A percentile compares a stretch with the other conserved stretches of the same genome.
These are phyloP conservation scores for Aspergillus tamarii DNA, from an alignment of 2,329 filamentous ascomycete genomes.

Conservation along the genomic window DNA sequence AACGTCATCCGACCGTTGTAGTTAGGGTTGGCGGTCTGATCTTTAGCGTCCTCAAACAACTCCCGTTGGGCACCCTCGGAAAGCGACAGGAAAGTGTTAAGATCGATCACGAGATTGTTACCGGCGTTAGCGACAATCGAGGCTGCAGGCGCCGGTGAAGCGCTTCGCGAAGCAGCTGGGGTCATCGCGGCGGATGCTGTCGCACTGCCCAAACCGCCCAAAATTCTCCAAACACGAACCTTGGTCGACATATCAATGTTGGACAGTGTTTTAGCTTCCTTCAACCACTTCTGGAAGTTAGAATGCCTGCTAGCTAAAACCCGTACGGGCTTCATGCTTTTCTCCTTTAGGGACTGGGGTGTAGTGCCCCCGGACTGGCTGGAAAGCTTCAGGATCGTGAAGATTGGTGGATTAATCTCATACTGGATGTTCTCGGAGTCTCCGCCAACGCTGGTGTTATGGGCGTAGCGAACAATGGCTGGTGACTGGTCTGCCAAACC, in stretches of 20 bases:
- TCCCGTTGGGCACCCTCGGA: constrained; percentile 67
- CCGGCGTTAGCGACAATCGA: constrained; percentile 46
- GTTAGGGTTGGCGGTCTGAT: constrained; percentile 72
- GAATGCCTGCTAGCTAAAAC: constrained; percentile 73
- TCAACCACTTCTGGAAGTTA: constrained; percentile 74
- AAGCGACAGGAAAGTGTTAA: constrained; percentile 65
- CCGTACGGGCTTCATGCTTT: constrained; percentile 63
- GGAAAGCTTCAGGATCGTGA: constrained; percentile 80
- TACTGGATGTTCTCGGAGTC: constrained; percentile 72
- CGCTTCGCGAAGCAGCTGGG: constrained; percentile 47
- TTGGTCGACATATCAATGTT: constrained; percentile 71
- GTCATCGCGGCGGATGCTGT: constrained; percentile 48
- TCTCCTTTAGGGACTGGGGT: constrained; percentile 63
- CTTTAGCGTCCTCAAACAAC: constrained; percentile 62
- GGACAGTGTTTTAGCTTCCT: constrained; percentile 68
- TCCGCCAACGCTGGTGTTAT: constrained; percentile 69
- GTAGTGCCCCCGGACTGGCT: constrained; percentile 60
- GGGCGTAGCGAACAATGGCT: constrained; percentile 74
- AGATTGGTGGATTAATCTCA: constrained; percentile 82
- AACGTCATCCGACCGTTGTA: constrained; percentile 76
- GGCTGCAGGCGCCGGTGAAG: constrained; percentile 48
- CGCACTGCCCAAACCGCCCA: constrained; percentile 48
- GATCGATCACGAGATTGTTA: constrained; percentile 62
- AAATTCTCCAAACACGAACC: constrained; percentile 75
- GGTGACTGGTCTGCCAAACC: constrained; percentile 70